These are phyloP conservation scores for Tetrastigma voinierianum DNA, from an alignment of 164 flowering plant genomes.

Conservation along the genomic window DNA sequence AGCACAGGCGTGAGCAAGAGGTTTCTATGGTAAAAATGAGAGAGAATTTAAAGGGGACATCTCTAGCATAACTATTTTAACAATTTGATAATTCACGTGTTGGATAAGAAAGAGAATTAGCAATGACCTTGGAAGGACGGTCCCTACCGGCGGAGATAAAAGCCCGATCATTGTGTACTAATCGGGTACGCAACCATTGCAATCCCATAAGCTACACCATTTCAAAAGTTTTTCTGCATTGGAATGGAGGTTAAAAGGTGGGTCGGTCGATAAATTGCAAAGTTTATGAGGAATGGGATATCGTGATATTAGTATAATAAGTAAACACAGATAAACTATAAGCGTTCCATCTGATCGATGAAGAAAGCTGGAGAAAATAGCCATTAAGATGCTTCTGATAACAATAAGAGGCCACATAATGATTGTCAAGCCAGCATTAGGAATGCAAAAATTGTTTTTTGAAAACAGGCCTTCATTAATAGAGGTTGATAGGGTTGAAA, in stretches of 20 bases:
- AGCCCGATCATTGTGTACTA: slow-evolving; percentile 97
- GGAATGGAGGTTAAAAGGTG: slow-evolving; percentile 7
- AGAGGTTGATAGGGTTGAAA: too few relatives aligned
- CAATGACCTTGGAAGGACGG: slow-evolving; percentile 85
- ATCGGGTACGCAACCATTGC: slow-evolving; percentile 94
- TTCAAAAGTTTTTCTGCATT: slow-evolving; percentile 68
- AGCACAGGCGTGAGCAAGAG: too few relatives aligned
- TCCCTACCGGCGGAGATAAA: slow-evolving; percentile 89
- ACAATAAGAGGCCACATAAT: slow-evolving; percentile 91
- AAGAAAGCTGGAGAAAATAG: slow-evolving; percentile 77
- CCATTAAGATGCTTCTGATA: slow-evolving; percentile 59
- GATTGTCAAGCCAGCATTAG: slow-evolving; percentile 87
- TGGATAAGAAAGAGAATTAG: slow-evolving; percentile 14
- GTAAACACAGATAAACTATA: slow-evolving; percentile 84
- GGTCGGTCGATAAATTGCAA: background rate
- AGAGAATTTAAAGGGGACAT: background rate
- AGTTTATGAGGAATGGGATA: background rate
- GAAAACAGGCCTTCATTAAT: too few relatives aligned
- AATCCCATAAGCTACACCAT: slow-evolving; percentile 77
- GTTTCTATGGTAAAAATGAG: slow-evolving; percentile 13
- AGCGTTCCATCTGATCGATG: slow-evolving; percentile 74
- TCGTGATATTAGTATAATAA: background rate
- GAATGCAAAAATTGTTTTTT: too few relatives aligned
- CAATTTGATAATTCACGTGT: background rate
- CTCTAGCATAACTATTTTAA: background rate